A percentile compares a stretch with the other conserved stretches of the same genome.
phyloP scores from a whole-genome alignment of 2,329 filamentous ascomycete genomes.

The Pseudocercospora cruenta region DNA sequence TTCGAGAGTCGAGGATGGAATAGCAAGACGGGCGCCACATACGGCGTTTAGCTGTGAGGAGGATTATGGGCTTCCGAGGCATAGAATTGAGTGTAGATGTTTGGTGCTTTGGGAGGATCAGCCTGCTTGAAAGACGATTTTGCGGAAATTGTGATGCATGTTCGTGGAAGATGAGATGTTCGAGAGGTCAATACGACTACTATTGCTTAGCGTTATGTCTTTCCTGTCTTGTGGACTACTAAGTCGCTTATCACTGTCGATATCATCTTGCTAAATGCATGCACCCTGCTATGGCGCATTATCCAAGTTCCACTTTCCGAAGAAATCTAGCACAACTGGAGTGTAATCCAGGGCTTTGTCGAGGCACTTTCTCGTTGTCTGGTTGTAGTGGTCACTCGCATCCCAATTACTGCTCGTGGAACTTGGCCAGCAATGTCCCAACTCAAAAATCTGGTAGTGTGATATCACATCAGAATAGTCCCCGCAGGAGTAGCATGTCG shows the following conservation, averaged over 20 bases:
- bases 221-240: not conserved
- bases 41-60: slow-evolving; percentile 2
- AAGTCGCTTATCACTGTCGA: not conserved
- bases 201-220: not conserved
- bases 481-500: slow-evolving; percentile 35
- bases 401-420: slow-evolving; percentile 28
- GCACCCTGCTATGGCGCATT: slow-evolving; percentile 24
- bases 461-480: slow-evolving; percentile 40
- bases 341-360: slow-evolving; percentile 32
- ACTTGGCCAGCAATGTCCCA: slow-evolving; percentile 49
- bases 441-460: slow-evolving; percentile 45
- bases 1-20: slow-evolving; percentile 56
- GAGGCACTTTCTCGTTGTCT: slow-evolving; percentile 21
- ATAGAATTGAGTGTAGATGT: slow-evolving; percentile 14
- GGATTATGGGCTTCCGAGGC: slow-evolving; percentile 12
- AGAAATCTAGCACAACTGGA: slow-evolving; percentile 33
- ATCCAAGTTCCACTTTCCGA: slow-evolving; percentile 29
- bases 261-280: too few species aligned
- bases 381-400: slow-evolving; percentile 19
- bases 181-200: not conserved
- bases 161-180: not conserved
- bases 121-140: not conserved
- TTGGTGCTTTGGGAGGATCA: slow-evolving; percentile 14
- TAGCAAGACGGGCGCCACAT: slow-evolving; percentile 44
- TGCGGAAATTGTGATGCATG: not conserved